A percentile compares a stretch with the other conserved stretches of the same genome.
phyloP scores from a whole-genome alignment of 2,329 filamentous ascomycete species.

The Pyricularia grisea region DNA sequence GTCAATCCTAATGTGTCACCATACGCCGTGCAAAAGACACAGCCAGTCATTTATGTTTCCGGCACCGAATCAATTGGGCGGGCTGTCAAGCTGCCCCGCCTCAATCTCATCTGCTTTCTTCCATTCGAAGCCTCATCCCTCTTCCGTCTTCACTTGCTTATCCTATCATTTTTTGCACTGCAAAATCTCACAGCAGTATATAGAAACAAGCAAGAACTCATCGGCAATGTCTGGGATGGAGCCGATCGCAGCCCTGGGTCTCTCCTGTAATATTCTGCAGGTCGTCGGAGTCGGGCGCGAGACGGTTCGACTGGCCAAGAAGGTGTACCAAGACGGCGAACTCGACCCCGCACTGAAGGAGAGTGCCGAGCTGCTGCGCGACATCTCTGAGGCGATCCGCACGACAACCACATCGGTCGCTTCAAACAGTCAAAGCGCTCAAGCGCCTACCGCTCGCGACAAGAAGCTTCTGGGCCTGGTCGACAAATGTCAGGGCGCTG shows the following conservation, averaged over 20 bases:
- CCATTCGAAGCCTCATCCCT: no score
- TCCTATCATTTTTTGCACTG: no score
- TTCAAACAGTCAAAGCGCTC: not conserved
- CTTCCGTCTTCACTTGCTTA: no score
- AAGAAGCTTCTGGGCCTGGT: not conserved
- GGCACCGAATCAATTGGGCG: no score
- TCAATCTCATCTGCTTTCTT: no score
- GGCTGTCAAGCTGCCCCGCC: no score
- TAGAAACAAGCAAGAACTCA: not conserved
- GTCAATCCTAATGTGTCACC: no score
- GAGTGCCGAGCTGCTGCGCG: not conserved
- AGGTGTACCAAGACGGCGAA: constrained; percentile 10
- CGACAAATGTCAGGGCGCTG: not conserved
- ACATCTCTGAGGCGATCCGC: not conserved
- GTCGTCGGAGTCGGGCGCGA: constrained; percentile 13
- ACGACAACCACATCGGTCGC: not conserved
- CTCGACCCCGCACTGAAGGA: not conserved
- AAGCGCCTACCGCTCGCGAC: not conserved
- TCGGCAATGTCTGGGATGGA: constrained; percentile 7
- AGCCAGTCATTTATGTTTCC: no score
- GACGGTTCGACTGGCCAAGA: constrained; percentile 9
- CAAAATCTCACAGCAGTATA: no score
- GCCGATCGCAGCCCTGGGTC: constrained; percentile 10
- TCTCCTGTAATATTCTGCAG: constrained; percentile 17
- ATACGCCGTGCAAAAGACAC: no score